Percentiles rank a stretch among this genome's conserved stretches.
Conservation (phyloP, 192 early-diverging fungal species). For the Coemansia asiatica region DNA sequence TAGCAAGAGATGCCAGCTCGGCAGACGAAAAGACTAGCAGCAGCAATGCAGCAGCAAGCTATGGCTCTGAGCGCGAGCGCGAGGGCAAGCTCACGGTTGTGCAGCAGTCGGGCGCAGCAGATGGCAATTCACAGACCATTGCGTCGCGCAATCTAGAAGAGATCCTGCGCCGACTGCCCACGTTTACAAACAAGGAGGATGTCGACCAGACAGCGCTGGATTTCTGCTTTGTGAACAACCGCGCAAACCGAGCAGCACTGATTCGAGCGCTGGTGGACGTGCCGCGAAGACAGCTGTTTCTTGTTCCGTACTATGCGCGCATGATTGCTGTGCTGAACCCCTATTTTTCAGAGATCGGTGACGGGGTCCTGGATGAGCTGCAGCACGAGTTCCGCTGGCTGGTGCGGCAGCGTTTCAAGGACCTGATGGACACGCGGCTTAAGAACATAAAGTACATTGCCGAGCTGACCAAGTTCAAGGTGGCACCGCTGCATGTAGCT, state of each 20-base stretch:
- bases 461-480: constrained; percentile 91
- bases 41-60: not conserved
- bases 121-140: constrained; percentile 15
- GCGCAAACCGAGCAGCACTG: constrained; percentile 71
- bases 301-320: constrained; percentile 89
- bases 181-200: constrained; percentile 74
- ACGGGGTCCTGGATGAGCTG: constrained; percentile 63
- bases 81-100: constrained; percentile 28
- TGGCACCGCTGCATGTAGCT: constrained; percentile 75
- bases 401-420: constrained; percentile 63
- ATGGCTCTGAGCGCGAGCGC: constrained; percentile 23
- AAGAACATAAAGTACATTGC: constrained; percentile 82
- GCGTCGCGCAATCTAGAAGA: constrained; percentile 61
- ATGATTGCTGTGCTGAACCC: constrained; percentile 83
- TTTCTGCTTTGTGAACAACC: constrained; percentile 90
- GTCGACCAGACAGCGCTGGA: constrained; percentile 90
- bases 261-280: constrained; percentile 76
- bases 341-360: constrained; percentile 86
- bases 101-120: constrained; percentile 21
- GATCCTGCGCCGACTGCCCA: constrained; percentile 72
- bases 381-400: constrained; percentile 61
- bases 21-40: not conserved
- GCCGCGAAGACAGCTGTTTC: constrained; percentile 75
- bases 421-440: constrained; percentile 38
- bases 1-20: not conserved